Evolutionary conservation across 78 protist genomes (phyloP).

Genomic region (Emiliania huxleyi): DNA sequence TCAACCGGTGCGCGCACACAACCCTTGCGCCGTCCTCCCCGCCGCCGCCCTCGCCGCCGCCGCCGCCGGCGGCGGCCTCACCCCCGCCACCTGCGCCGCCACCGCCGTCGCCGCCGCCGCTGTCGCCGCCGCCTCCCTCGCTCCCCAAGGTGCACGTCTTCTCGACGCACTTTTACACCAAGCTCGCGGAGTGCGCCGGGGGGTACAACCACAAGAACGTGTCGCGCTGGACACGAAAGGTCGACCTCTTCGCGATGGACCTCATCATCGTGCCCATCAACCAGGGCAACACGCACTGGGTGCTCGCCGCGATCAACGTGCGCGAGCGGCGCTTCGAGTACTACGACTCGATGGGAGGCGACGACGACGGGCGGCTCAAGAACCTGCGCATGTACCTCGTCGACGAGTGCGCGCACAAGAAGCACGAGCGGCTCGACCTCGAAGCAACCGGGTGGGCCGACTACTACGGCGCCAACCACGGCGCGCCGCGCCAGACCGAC

Average conservation of each 20-base stretch:
- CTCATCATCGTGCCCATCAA: slow-evolving; percentile 79
- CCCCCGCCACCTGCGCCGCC: slow-evolving; percentile 6
- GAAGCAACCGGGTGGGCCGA: background rate
- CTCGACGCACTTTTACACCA: slow-evolving; percentile 70
- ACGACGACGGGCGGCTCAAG: background rate
- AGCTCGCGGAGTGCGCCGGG: slow-evolving; percentile 45
- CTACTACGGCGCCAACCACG: background rate
- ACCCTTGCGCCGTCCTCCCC: too few relatives aligned
- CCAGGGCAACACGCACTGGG: slow-evolving; percentile 81
- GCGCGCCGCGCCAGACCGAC: slow-evolving; percentile 70
- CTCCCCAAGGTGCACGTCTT: slow-evolving; percentile 45
- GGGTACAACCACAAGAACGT: slow-evolving; percentile 53
- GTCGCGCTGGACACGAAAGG: slow-evolving; percentile 66
- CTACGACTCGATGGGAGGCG: slow-evolving; percentile 62
- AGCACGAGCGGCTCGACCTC: background rate
- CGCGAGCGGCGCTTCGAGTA: slow-evolving; percentile 66
- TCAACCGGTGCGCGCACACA: background rate
- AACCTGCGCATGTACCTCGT: background rate
- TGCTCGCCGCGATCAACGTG: slow-evolving; percentile 73
- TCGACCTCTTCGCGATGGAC: slow-evolving; percentile 75
- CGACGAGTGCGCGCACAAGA: background rate
- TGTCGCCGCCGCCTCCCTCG: background rate
- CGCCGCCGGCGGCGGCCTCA: background rate
- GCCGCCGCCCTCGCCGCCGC: background rate
- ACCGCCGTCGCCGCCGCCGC: background rate